These are phyloP conservation scores for Penicillium crystallinum DNA, from an alignment of 495 filamentous ascomycete genomes.

Conservation along the genomic window DNA sequence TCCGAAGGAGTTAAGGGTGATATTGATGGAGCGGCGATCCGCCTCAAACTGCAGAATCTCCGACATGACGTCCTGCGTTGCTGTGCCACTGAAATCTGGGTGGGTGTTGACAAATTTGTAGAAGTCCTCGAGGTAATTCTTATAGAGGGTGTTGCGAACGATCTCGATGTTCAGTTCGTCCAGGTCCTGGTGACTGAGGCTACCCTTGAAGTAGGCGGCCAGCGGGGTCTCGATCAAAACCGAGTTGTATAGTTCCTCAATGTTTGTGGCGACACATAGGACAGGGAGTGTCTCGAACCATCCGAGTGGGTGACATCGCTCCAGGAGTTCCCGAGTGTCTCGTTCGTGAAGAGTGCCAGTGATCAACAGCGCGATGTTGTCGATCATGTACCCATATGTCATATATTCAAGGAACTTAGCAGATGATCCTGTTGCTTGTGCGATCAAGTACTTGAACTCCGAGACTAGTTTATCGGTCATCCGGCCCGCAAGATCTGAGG, in stretches of 20 bases:
- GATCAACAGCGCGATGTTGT: constrained; percentile 97
- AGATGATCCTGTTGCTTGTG: constrained; percentile 83
- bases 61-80: constrained; percentile 88
- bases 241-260: constrained; percentile 97
- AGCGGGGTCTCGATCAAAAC: constrained; percentile 95
- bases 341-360: constrained; percentile 96
- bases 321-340: constrained; percentile 91
- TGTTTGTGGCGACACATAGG: constrained; percentile 94
- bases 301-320: constrained; percentile 92
- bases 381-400: constrained; percentile 99
- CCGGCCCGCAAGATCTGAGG: constrained; percentile 87
- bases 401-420: constrained; percentile 95
- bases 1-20: constrained; percentile 97
- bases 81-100: constrained; percentile 77
- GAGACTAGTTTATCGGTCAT: constrained; percentile 97
- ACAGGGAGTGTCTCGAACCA: constrained; percentile 99
- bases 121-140: constrained; percentile 99
- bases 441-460: constrained; percentile 93
- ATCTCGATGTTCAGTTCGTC: constrained; percentile 99
- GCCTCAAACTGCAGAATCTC: constrained; percentile 96
- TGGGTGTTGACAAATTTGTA: constrained; percentile 84
- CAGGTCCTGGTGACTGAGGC: constrained; percentile 87
- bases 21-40: constrained; percentile 95
- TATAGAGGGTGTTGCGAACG: constrained; percentile 96
- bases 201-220: constrained; percentile 94